Base-by-base conservation (phyloP, 2,329 filamentous ascomycete genomes). In the Purpureocillium lavendulum region DNA sequence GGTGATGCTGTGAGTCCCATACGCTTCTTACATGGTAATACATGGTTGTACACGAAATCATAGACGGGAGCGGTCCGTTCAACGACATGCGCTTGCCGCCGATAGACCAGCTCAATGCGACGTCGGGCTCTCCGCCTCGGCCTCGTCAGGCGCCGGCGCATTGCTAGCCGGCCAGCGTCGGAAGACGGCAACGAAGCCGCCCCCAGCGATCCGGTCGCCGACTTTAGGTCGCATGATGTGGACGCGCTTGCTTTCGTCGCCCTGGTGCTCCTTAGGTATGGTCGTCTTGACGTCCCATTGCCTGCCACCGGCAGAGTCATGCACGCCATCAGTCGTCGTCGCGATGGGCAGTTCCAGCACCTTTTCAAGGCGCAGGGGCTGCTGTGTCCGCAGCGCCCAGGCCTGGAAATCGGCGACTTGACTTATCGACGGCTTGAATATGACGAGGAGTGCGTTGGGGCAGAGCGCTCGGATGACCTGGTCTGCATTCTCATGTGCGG, bases 341-440 rank as follows among this genome's bases (percentile, higher is more conserved):
- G 61, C 56, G 8, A 58, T 52, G 7, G 67, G 67, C 45, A 83
- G 61, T 56, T 84, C 80, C 13, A 83, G 52, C 1, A 79, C 74
- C 33, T 66, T 70, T 30, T 83, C 78, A 8, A 80, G 59, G 18
- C 69, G 57, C 16, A 73, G 39, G 13, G 76, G 75, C 39, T 86
- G 62, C 3, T 58, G 60, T 11, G 74, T 62, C 21, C 70, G 60
- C 41, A 70, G 71, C 26, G 79, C 39, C 61, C 61, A 64, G 15
- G 52, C 42, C 30, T 58, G 52, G 42, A 81, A 84, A 5, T 79
- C 71, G 31, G 72, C 77, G 40, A 90, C 82, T 57, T 90, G 86
- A 9, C 84, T 88, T 42, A 92, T 78, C 49, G 79, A 86, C 1
- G 86, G 86, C 47, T 78, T 80, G 62, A 88, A 92, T 2, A 87